Conservation (phyloP, 352 stramenopile species). For the Blastocystis sp. region DNA sequence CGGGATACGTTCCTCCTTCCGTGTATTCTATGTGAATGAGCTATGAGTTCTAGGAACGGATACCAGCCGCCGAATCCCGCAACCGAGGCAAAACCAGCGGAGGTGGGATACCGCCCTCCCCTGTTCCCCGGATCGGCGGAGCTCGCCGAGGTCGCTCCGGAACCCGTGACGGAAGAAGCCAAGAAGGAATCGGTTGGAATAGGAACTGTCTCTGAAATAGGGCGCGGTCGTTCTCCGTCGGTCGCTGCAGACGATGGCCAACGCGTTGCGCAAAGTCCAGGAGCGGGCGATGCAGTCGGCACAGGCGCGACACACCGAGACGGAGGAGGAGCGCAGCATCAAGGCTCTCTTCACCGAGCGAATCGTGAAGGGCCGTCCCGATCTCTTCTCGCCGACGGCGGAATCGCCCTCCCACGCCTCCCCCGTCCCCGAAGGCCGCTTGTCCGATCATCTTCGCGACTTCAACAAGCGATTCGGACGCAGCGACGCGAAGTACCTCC, state of each 20-base stretch:
- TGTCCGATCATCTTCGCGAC: neutral
- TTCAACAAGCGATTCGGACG: constrained; percentile 35
- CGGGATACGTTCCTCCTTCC: neutral
- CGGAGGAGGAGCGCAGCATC: constrained; percentile 27
- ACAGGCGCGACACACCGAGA: neutral
- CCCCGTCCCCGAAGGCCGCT: neutral
- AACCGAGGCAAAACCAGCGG: neutral
- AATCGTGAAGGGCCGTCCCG: constrained; percentile 43
- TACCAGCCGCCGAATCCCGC: constrained; percentile 1
- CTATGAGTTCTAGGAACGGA: neutral
- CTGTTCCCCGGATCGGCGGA: constrained; percentile 30
- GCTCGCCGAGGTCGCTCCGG: neutral
- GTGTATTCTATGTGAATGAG: neutral
- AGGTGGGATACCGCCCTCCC: constrained; percentile 42
- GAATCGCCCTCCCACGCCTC: neutral
- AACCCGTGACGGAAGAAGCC: neutral
- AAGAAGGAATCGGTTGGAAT: constrained; percentile 13
- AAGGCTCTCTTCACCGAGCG: constrained; percentile 46
- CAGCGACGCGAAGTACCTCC: constrained; percentile 41
- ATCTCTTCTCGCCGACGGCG: neutral
- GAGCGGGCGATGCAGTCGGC: constrained; percentile 13
- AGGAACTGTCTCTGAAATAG: neutral
- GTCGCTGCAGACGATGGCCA: constrained; percentile 26
- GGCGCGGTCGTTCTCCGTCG: neutral
- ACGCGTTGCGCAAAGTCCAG: constrained; percentile 8